Percentiles rank a stretch among this genome's conserved stretches.
These are phyloP conservation scores for Cryptosporidium bovis DNA, from an alignment of 169 alveolate genomes.

Conservation along the genomic window DNA sequence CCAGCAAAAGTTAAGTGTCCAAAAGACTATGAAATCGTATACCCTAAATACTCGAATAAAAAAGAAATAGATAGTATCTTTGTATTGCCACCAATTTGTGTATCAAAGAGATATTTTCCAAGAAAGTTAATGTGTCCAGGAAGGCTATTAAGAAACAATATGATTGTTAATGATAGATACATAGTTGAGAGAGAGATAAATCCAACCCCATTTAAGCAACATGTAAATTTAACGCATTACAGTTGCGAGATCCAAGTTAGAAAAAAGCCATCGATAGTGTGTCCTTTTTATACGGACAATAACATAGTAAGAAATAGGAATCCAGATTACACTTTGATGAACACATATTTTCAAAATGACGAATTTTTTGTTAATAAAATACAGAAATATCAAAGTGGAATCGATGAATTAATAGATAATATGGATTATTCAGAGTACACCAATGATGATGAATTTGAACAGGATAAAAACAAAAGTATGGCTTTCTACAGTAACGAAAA, in stretches of 20 bases:
- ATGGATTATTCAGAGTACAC: not conserved
- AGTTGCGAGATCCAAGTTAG: slow-evolving; percentile 54
- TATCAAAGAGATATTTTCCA: slow-evolving; percentile 38
- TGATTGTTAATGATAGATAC: slow-evolving; percentile 42
- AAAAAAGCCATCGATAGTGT: slow-evolving; percentile 20
- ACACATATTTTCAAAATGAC: not conserved
- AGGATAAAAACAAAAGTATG: not conserved
- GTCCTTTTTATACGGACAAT: slow-evolving; percentile 16
- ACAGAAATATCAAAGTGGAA: slow-evolving; percentile 11
- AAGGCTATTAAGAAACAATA: slow-evolving; percentile 36
- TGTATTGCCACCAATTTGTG: slow-evolving; percentile 36
- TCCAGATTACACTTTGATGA: not conserved
- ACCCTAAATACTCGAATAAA: slow-evolving; percentile 22
- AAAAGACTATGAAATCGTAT: slow-evolving; percentile 26
- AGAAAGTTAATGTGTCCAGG: slow-evolving; percentile 52
- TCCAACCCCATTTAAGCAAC: slow-evolving; percentile 67
- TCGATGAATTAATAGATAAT: slow-evolving; percentile 6
- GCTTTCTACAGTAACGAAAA: slow-evolving; percentile 3
- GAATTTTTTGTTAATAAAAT: not conserved
- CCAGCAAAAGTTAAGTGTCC: slow-evolving; percentile 60
- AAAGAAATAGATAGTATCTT: slow-evolving; percentile 1
- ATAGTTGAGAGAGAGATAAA: slow-evolving; percentile 39
- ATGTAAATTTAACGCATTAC: slow-evolving; percentile 22
- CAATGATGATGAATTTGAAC: not conserved
- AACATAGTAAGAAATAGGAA: not conserved